Conservation (phyloP, 208 protist species). For the Phytomonas serpens region DNA sequence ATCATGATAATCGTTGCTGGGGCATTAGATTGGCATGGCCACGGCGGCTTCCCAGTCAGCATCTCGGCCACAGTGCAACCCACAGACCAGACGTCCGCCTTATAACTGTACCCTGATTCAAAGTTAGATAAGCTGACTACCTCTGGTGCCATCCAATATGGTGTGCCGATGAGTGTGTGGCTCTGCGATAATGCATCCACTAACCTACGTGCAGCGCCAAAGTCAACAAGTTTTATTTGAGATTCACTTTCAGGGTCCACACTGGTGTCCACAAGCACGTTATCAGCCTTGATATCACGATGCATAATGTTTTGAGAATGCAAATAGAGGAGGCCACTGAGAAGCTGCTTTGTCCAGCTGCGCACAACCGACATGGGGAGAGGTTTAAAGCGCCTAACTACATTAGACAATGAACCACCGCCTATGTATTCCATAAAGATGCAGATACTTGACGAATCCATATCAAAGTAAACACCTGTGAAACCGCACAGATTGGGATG, state of each 20-base stretch:
- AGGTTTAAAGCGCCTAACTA: slow-evolving; percentile 86
- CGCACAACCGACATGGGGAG: slow-evolving; percentile 72
- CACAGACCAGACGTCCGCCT: slow-evolving; percentile 92
- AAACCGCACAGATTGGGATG: slow-evolving; percentile 91
- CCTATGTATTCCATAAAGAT: slow-evolving; percentile 94
- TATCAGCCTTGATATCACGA: slow-evolving; percentile 90
- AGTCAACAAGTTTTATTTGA: slow-evolving; percentile 90
- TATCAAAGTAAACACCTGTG: slow-evolving; percentile 74
- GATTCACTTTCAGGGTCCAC: slow-evolving; percentile 35
- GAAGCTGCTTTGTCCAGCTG: slow-evolving; percentile 84
- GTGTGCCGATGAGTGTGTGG: slow-evolving; percentile 86
- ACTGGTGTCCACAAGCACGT: slow-evolving; percentile 81
- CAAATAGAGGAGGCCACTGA: slow-evolving; percentile 77
- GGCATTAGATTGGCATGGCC: slow-evolving; percentile 69
- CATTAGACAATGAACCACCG: slow-evolving; percentile 70
- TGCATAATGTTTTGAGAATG: slow-evolving; percentile 90
- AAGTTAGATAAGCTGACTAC: slow-evolving; percentile 44
- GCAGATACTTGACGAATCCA: slow-evolving; percentile 46
- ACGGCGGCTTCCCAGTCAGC: slow-evolving; percentile 88
- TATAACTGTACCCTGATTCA: slow-evolving; percentile 75
- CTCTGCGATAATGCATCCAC: slow-evolving; percentile 80
- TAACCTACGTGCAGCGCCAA: slow-evolving; percentile 75
- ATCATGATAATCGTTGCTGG: slow-evolving; percentile 88
- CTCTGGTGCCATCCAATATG: slow-evolving; percentile 93
- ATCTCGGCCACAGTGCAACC: slow-evolving; percentile 91